Evolutionary conservation across 192 early-diverging fungal genomes (phyloP).

Genomic region (Entomortierella parvispora): DNA sequence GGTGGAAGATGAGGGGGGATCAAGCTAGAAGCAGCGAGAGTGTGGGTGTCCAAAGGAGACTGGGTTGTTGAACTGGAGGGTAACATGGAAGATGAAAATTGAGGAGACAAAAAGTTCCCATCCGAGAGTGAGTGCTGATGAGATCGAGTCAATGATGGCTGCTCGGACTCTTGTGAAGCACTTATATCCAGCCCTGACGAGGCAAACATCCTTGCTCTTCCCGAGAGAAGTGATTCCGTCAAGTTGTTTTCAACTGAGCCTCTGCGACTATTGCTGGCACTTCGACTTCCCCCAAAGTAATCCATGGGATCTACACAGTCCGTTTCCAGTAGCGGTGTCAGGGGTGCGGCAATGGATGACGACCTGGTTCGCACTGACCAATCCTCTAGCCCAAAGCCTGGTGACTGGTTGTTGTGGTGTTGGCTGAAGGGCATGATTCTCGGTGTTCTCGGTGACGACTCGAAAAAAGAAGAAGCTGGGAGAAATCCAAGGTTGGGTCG

Average conservation of each 20-base stretch:
- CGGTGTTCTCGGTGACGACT: constrained; percentile 36
- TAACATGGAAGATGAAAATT: background rate
- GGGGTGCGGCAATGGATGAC: constrained; percentile 29
- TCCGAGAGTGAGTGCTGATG: too few relatives aligned
- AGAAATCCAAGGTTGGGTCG: constrained; percentile 17
- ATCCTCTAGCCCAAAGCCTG: constrained; percentile 10
- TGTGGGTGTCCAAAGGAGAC: background rate
- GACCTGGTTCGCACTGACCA: constrained; percentile 37
- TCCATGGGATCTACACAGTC: constrained; percentile 29
- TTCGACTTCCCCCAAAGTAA: constrained; percentile 43
- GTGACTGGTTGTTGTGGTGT: background rate
- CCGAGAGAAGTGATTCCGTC: constrained; percentile 39
- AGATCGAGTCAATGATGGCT: too few relatives aligned
- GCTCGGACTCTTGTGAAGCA: background rate
- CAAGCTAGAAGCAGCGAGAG: background rate
- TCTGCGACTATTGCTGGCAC: constrained; percentile 39
- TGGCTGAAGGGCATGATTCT: constrained; percentile 49
- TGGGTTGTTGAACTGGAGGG: background rate
- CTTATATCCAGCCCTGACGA: background rate
- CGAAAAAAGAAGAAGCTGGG: constrained; percentile 31
- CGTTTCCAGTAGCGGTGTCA: constrained; percentile 27
- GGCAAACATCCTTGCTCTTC: constrained; percentile 39
- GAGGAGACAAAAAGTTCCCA: constrained; percentile 1
- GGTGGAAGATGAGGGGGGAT: background rate
- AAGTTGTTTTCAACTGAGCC: constrained; percentile 43